phyloP scores from a whole-genome alignment of 2,329 filamentous ascomycete species.

The Fusarium mangiferae region DNA sequence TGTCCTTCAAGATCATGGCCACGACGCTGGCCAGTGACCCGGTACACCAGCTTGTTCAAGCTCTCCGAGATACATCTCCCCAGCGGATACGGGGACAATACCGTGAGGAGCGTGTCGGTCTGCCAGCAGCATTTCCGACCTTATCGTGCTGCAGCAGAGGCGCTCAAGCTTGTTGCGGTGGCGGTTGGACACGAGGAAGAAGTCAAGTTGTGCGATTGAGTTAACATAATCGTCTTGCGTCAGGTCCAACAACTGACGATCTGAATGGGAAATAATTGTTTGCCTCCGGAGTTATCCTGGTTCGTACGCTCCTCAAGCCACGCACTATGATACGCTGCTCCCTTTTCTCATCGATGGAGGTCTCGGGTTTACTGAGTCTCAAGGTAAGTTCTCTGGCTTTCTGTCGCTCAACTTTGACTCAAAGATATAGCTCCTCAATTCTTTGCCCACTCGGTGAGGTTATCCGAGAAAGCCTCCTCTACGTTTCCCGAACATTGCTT shows the following conservation, averaged over 20 bases:
- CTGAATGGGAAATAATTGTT: rapidly evolving
- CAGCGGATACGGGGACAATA: neutral
- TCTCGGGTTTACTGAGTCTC: neutral
- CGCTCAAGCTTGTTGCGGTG: rapidly evolving
- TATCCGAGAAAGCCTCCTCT: neutral
- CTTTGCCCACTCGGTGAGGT: neutral
- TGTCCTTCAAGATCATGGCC: neutral
- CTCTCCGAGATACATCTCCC: rapidly evolving
- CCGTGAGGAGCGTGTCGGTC: neutral
- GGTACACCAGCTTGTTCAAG: neutral
- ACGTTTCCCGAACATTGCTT: neutral
- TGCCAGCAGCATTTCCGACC: neutral
- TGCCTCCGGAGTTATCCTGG: rapidly evolving
- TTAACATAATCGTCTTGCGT: rapidly evolving
- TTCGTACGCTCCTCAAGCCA: neutral
- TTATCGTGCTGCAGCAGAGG: neutral
- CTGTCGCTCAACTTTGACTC: rapidly evolving
- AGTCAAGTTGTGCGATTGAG: too few species aligned
- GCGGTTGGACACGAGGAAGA: too few species aligned
- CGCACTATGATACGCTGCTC: rapidly evolving
- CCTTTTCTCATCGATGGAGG: neutral
- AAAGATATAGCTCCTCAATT: rapidly evolving
- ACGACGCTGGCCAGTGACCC: rapidly evolving
- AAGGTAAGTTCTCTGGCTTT: neutral
- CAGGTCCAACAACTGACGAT: neutral